phyloP scores from a whole-genome alignment of 371 early-diverging fungal genomes.

The Chytridiales sp. region DNA sequence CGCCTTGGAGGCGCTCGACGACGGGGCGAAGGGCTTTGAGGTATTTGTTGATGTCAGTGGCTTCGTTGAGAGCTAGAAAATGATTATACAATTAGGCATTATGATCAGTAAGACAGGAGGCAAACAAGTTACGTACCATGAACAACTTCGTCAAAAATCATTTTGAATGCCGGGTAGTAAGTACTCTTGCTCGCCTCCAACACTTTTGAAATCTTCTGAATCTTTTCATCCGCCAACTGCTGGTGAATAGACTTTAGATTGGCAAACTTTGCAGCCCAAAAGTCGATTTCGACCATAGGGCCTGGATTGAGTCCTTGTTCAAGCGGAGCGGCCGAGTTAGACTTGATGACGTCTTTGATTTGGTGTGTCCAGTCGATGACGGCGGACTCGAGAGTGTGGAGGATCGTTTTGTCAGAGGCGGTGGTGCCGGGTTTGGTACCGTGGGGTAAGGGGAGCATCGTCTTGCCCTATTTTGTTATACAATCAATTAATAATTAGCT shows the following conservation, averaged over 20 bases:
- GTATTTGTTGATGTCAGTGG: constrained; percentile 53
- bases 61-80: constrained; percentile 54
- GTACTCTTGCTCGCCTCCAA: constrained; percentile 53
- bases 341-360: constrained; percentile 57
- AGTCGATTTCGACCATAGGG: constrained; percentile 62
- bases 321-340: constrained; percentile 51
- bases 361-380: constrained; percentile 67
- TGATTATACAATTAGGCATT: constrained; percentile 5
- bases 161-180: constrained; percentile 58
- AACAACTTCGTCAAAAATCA: constrained; percentile 57
- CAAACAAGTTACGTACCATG: constrained; percentile 32
- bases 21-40: constrained; percentile 49
- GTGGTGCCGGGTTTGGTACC: constrained; percentile 42
- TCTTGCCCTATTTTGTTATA: constrained; percentile 49
- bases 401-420: constrained; percentile 47
- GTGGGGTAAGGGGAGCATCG: constrained; percentile 60
- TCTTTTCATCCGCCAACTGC: constrained; percentile 56
- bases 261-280: constrained; percentile 62
- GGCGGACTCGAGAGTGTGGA: constrained; percentile 59
- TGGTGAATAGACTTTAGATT: constrained; percentile 56
- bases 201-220: constrained; percentile 52
- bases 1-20: constrained; percentile 46
- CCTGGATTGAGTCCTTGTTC: constrained; percentile 59
- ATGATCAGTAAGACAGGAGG: background rate
- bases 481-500: too few species aligned